Evolutionary conservation across 2,329 filamentous ascomycete genomes (phyloP), one percentile per base, ranked within the genome.

Genomic region (Pyrenophora teres): DNA sequence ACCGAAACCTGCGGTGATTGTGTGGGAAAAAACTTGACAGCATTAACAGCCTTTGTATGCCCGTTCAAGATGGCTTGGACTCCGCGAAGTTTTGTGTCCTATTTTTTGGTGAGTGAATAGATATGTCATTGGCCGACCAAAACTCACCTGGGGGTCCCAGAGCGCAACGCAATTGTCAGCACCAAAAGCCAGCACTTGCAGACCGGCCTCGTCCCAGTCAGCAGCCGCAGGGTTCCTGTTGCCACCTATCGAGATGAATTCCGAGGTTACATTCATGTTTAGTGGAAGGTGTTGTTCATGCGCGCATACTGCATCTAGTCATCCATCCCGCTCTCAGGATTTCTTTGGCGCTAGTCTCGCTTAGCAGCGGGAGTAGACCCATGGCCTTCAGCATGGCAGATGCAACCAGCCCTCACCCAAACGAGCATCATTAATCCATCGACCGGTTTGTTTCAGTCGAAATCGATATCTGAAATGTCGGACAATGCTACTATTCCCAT

Each of bases 201-300:
- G 78, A 57, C 72, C 68, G 15, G 81, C 77, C 16, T 76, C 69
- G 69, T 89, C 86, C 94, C 94, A 99, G 76, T 97, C 93, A 23
- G 93, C 92, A 23, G 91, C 89, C 13, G 88, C 87, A 15, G 93
- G 89, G 67, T 97, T 90, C 64, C 93, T 83, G 74, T 97, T 99
- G 40, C 91, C 93, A 54, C 94, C 94, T 57, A 87, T 86, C 40
- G 90, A 87, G 61, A 94, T 79, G 64, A 82, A 85, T 37, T 81
- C 78, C 2, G 63, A 33, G 21, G 56, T 57, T 6, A 69, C 57
- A 55, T 67, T 53, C 71, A 74, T 74, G 44, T 33, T 71, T 42
- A 19, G 46, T 50, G 33, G 41, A 46, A 52, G 57, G 46, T 40
- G 53, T 53, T 51, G 53, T 52, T 56, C 49, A 52, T 53, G 52